A percentile compares a stretch with the other conserved stretches of the same genome.
phyloP scores from a whole-genome alignment of 371 early-diverging fungal genomes.

The Rhizopus sp. region DNA sequence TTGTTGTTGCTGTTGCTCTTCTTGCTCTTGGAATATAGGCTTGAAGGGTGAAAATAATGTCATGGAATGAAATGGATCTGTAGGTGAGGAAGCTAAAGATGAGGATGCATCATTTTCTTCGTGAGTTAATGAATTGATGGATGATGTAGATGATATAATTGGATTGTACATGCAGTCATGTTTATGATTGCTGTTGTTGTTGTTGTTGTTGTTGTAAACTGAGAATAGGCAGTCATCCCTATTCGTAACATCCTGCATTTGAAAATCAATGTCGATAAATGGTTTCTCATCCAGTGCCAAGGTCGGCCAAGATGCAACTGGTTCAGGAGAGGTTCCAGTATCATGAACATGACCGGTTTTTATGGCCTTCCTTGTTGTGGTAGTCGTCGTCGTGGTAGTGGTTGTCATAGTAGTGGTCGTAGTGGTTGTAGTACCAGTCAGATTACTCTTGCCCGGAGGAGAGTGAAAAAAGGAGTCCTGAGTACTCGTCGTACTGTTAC shows the following conservation, averaged over 20 bases:
- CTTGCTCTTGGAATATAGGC: slow-evolving; percentile 23
- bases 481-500: too few species aligned
- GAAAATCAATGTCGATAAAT: slow-evolving; percentile 28
- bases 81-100: slow-evolving; percentile 36
- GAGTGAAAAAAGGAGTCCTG: too few species aligned
- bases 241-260: slow-evolving; percentile 24
- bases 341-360: too few species aligned
- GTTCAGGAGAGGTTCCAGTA: too few species aligned
- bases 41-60: slow-evolving; percentile 41
- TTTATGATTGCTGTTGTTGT: slow-evolving; percentile 2
- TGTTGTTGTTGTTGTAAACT: slow-evolving; percentile 8
- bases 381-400: too few species aligned
- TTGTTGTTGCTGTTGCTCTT: slow-evolving; percentile 9
- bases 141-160: not conserved
- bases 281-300: slow-evolving; percentile 7
- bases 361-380: too few species aligned
- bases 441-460: too few species aligned
- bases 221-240: not conserved
- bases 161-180: not conserved
- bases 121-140: slow-evolving; percentile 1
- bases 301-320: slow-evolving; percentile 28
- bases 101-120: slow-evolving; percentile 27
- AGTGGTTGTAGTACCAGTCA: too few species aligned
- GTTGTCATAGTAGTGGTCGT: too few species aligned
- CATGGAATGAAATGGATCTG: slow-evolving; percentile 26